Base-by-base conservation (phyloP, 108 stramenopile genomes). In the Cyclotella choctawhatcheeana region DNA sequence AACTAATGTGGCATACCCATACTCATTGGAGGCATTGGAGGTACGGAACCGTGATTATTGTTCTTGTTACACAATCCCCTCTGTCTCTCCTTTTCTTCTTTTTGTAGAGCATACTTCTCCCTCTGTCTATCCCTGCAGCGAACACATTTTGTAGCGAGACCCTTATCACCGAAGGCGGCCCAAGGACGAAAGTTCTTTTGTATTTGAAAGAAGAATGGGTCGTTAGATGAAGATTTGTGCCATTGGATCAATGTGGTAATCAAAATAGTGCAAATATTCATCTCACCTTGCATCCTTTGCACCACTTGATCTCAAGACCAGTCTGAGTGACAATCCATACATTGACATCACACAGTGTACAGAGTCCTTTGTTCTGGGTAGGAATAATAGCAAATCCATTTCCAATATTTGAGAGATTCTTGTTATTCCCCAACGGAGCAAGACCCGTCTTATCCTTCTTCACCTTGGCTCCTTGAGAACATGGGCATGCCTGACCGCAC, bases 251-350 rank as follows among this genome's bases (percentile, higher is more conserved):
- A n/a, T n/a, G n/a, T n/a, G n/a, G n/a, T n/a, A n/a, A n/a, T n/a
- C n/a, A n/a, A n/a, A n/a, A n/a, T n/a, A n/a, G n/a, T n/a, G n/a
- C n/a, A n/a, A n/a, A n/a, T n/a, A n/a, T n/a, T n/a, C n/a, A n/a
- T n/a, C n/a, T n/a, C n/a, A n/a, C n/a, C n/a, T 95, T 95, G 82
- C 94, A 95, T 1, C 94, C 94, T 69, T 95, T 95, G 80, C 94
- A 95, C 94, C 94, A 95, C 77, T 95, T 95, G 65, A 95, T 93
- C 76, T 93, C 90, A 35, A 92, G 69, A 37, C 88, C 89, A 40
- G 74, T 78, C 16, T 83, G 63, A 5, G 72, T 64, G n/a, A 96
- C 86, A 20, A 96, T 83, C 95, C 95, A 96, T 2, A 96, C 93
- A 66, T 89, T 91, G 17, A 93, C 89, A 73, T 96, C 95, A 58